A percentile compares a stretch with the other conserved stretches of the same genome.
These are phyloP conservation scores for Ogataea hybrid DNA, from an alignment of 1,139 yeast genomes.

Conservation along the genomic window DNA sequence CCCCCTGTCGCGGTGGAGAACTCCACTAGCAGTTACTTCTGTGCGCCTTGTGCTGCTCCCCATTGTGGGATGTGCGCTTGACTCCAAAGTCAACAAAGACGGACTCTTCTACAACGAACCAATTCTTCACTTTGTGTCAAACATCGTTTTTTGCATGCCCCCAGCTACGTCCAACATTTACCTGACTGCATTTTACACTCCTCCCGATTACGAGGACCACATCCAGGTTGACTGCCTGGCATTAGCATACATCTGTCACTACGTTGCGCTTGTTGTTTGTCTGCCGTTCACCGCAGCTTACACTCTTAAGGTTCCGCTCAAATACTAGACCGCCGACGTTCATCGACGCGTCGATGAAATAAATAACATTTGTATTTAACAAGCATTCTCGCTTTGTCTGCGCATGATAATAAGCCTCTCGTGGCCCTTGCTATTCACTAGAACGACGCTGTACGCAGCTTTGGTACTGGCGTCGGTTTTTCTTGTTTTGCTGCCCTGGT, in stretches of 20 bases:
- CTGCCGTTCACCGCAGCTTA: constrained; percentile 69
- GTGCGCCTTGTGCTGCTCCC: constrained; percentile 56
- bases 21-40: constrained; percentile 43
- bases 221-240: constrained; percentile 85
- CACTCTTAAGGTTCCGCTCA: constrained; percentile 42
- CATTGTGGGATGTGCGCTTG: constrained; percentile 59
- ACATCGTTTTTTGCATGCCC: constrained; percentile 77
- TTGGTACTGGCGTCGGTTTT: constrained; percentile 22
- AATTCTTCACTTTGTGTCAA: constrained; percentile 66
- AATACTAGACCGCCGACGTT: constrained; percentile 14
- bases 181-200: constrained; percentile 80
- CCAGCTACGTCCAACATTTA: constrained; percentile 84
- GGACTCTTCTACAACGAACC: constrained; percentile 58
- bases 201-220: constrained; percentile 57
- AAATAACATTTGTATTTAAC: no score
- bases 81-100: constrained; percentile 42
- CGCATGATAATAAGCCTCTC: constrained; percentile 22
- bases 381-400: no score
- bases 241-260: constrained; percentile 66
- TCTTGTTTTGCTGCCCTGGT: constrained; percentile 38
- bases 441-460: constrained; percentile 20
- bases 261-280: constrained; percentile 55
- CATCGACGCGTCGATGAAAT: constrained; percentile 2
- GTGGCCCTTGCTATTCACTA: constrained; percentile 20
- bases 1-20: constrained; percentile 72